Conservation (phyloP, 345 rosid species). For the Microthlaspi erraticum region DNA sequence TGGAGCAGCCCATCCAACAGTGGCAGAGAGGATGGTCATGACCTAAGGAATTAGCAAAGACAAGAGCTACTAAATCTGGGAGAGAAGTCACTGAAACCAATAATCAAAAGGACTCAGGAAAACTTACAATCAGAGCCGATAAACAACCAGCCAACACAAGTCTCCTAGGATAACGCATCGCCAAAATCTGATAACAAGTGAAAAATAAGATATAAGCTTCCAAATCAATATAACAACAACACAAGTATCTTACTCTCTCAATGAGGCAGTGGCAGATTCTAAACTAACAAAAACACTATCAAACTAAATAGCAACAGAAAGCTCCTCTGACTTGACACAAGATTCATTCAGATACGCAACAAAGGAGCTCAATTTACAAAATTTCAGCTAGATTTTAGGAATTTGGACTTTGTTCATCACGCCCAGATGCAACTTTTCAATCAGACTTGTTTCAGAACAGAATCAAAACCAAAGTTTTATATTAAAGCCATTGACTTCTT, state of each 20-base stretch:
- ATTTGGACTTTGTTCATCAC: background rate
- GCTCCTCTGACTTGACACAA: background rate
- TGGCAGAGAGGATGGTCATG: conserved; percentile 91
- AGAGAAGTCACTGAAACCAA: conserved; percentile 6
- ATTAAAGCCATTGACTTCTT: conserved; percentile 7
- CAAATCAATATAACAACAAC: conserved; percentile 6
- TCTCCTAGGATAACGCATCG: conserved; percentile 97
- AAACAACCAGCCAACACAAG: conserved; percentile 94
- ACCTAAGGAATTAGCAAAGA: conserved; percentile 56
- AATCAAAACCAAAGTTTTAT: background rate
- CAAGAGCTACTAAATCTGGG: conserved; percentile 2
- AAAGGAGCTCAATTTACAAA: background rate
- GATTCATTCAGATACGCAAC: background rate
- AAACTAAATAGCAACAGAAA: background rate
- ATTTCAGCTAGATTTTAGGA: background rate
- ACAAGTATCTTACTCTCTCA: background rate
- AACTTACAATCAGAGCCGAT: conserved; percentile 73
- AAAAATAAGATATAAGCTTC: conserved; percentile 10
- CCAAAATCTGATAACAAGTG: conserved; percentile 75
- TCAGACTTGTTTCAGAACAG: background rate
- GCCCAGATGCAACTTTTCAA: background rate
- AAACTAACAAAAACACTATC: conserved; percentile 8
- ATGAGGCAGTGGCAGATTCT: too few relatives aligned
- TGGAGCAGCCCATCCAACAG: conserved; percentile 97
- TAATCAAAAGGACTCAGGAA: background rate